Evolutionary conservation across 345 rosid genomes (phyloP), one percentile per base, ranked within the genome.

Genomic region (Sapria himalayana): DNA sequence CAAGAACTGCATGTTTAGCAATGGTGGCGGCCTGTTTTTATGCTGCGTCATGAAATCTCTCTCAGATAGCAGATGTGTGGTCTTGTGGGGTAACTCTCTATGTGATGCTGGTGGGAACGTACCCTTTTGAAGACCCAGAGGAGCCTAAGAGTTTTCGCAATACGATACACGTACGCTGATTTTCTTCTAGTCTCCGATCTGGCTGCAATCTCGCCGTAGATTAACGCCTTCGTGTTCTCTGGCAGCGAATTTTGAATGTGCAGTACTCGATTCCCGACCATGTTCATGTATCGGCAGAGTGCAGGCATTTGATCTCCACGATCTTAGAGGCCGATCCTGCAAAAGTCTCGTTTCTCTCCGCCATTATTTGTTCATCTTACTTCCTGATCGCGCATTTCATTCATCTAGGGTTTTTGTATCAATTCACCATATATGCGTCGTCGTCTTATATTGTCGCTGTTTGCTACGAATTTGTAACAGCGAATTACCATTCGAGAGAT

Each of bases 61-160:
- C 43, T 35, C 81, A 81, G 98, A 63, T 84, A 65, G 98, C 98
- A 13, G 98, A 89, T 62, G 98, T 89, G 21, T 91, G 99, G 95
- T 91, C 99, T 15, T 91, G 99, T 51, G 95, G 99, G 11, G 99
- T 91, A 39, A 91, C 99, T 43, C 48, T 91, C 35, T 91, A 77
- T 29, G 99, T 91, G 9, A 91, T 91, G 99, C 55, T 84, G 47
- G 99, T 84, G 37, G 99, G 99, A 64, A 86, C 95, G 9, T 91
- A 84, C 59, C 99, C 99, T 43, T 91, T 91, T 2, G 99, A 91
- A 70, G 95, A 84, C 54, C 95, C 99, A 1, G 92, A 74, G 10
- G 95, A 84, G 51, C 99, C 99, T 27, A 91, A 73, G 70, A 91
- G 84, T 57, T 84, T 91, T 56, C 84, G 70, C 47, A 76, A 63